Percentiles rank a stretch among this genome's conserved stretches.
Evolutionary conservation across 768 basidiomycete species (phyloP).

Genomic region (Pulveroboletus sp.): DNA sequence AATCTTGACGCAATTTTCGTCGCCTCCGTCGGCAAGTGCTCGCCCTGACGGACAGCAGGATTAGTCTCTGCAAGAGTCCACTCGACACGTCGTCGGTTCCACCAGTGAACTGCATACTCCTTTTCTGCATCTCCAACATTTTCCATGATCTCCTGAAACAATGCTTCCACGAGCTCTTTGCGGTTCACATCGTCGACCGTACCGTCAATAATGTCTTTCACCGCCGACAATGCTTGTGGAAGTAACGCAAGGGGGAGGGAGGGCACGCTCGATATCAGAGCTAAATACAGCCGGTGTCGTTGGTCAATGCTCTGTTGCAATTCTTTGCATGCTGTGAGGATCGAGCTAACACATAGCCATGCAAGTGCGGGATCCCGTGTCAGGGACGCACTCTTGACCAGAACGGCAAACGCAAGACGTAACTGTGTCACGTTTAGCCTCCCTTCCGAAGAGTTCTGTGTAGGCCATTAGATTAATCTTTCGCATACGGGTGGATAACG

Average conservation of each 20-base stretch:
- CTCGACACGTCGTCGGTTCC: conserved; percentile 45
- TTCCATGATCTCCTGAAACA: conserved; percentile 62
- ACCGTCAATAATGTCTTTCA: conserved; percentile 31
- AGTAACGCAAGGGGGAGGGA: conserved; percentile 57
- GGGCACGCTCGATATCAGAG: conserved; percentile 61
- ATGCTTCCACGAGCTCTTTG: conserved; percentile 48
- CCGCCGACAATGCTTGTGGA: conserved; percentile 48
- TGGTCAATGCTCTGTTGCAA: conserved; percentile 18
- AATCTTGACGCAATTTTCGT: conserved; percentile 2
- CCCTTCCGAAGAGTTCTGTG: conserved; percentile 60
- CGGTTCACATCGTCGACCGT: conserved; percentile 28
- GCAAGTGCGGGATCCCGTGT: conserved; percentile 46
- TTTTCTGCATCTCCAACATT: conserved; percentile 67
- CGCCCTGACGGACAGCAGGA: not conserved
- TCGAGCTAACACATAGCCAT: conserved; percentile 61
- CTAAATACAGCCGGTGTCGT: conserved; percentile 55
- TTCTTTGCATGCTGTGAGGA: conserved; percentile 45
- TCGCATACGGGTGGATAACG: not conserved
- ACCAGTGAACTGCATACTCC: conserved; percentile 65
- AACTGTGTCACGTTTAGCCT: conserved; percentile 62
- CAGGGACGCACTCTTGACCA: conserved; percentile 55
- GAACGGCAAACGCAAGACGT: conserved; percentile 66
- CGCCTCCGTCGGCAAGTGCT: not conserved
- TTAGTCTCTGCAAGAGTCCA: conserved; percentile 14
- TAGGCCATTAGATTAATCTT: not conserved